Conservation (phyloP, 805 yeast genomes). For the Candida awuae region DNA sequence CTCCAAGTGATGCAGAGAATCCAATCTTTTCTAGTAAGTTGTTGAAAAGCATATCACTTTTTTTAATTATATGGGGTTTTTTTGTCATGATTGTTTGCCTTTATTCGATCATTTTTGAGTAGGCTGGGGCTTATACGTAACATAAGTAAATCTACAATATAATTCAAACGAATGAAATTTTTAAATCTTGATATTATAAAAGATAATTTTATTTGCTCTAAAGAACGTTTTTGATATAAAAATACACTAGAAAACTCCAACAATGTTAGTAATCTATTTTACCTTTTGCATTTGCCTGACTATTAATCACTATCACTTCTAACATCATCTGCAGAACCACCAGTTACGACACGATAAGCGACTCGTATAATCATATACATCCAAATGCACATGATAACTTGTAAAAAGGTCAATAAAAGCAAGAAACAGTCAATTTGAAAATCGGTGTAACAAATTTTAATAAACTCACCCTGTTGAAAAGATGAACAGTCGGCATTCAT, state of each 20-base stretch:
- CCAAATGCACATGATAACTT: conserved; percentile 63
- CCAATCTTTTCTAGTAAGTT: conserved; percentile 18
- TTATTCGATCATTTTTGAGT: conserved; percentile 40
- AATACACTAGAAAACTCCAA: neutral
- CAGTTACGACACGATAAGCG: conserved; percentile 59
- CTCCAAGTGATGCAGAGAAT: conserved; percentile 19
- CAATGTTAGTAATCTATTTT: neutral
- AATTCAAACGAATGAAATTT: too few species aligned
- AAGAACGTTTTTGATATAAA: too few species aligned
- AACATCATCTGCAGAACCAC: conserved; percentile 76
- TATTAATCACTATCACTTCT: conserved; percentile 69
- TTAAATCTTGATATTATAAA: neutral
- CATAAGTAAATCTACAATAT: neutral
- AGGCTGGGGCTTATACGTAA: conserved; percentile 2
- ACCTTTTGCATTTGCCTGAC: neutral
- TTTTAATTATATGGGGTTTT: conserved; percentile 45
- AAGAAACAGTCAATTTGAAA: conserved; percentile 40
- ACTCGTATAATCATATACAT: conserved; percentile 65
- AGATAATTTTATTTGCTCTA: too few species aligned
- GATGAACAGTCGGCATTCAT: conserved; percentile 41
- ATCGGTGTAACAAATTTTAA: conserved; percentile 44
- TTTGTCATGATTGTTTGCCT: conserved; percentile 48
- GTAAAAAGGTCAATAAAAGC: conserved; percentile 54
- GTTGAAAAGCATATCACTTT: conserved; percentile 26
- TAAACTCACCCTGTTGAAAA: conserved; percentile 11